Evolutionary conservation across 345 rosid genomes (phyloP).

Genomic region (Combretum micranthum): DNA sequence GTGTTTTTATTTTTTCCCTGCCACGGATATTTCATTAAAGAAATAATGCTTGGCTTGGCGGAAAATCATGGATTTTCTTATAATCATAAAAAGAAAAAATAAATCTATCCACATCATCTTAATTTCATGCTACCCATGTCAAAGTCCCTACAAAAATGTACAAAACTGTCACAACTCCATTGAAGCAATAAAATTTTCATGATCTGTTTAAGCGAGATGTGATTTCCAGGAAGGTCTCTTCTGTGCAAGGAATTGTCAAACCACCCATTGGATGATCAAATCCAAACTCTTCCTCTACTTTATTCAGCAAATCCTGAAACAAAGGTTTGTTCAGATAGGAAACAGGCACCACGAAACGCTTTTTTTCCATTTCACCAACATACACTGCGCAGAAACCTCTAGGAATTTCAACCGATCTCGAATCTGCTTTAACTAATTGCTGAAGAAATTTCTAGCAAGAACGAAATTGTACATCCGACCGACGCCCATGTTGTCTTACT

Average conservation of each 20-base stretch:
- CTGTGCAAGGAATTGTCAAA: constrained; percentile 44
- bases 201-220: constrained; percentile 23
- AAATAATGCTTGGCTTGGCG: no score
- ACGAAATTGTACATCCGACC: background rate
- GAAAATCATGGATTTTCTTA: no score
- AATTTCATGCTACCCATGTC: no score
- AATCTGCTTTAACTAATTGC: no score
- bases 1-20: no score
- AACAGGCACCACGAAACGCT: constrained; percentile 38
- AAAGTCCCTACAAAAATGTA: no score
- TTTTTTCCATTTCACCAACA: constrained; percentile 45
- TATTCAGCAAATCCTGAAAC: constrained; percentile 33
- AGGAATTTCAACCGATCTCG: no score
- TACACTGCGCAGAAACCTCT: constrained; percentile 28
- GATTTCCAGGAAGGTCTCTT: constrained; percentile 33
- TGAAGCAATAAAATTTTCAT: background rate
- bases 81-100: no score
- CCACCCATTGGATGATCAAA: constrained; percentile 48
- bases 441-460: no score
- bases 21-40: no score
- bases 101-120: no score
- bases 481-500: background rate
- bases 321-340: constrained; percentile 32
- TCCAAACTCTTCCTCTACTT: constrained; percentile 48
- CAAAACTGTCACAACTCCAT: background rate